Percentiles rank a stretch among this genome's conserved stretches.
phyloP scores from a whole-genome alignment of 495 filamentous ascomycete genomes.

The Hyphodiscus hymeniophilus region DNA sequence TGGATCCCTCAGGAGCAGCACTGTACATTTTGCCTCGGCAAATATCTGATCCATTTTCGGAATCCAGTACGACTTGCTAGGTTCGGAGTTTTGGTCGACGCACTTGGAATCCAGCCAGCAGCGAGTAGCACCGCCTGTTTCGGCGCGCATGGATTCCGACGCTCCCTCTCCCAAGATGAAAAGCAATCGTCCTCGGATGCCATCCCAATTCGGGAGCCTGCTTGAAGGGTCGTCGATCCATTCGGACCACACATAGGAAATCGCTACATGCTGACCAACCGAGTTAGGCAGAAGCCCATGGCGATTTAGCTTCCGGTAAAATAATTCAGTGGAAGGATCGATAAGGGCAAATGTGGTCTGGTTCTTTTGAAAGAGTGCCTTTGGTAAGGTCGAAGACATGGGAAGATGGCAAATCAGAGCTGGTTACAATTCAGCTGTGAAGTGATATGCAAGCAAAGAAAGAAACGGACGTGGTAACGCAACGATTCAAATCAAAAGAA shows the following conservation, averaged over 20 bases:
- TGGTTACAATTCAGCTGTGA: too few species aligned
- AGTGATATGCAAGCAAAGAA: too few species aligned
- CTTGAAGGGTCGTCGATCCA: not conserved
- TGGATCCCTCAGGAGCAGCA: not conserved
- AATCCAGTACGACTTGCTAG: slow-evolving; percentile 2
- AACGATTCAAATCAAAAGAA: too few species aligned
- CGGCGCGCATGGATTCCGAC: not conserved
- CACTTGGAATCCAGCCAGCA: slow-evolving; percentile 7
- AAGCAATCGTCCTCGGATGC: not conserved
- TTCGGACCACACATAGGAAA: slow-evolving; percentile 3
- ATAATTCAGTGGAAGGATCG: not conserved
- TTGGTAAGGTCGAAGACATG: not conserved
- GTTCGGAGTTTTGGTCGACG: slow-evolving; percentile 2
- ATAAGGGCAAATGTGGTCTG: not conserved
- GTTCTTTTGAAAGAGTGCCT: not conserved
- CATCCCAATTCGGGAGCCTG: not conserved
- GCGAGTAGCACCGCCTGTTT: not conserved
- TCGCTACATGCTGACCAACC: not conserved
- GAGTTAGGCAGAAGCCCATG: not conserved
- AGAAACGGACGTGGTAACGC: too few species aligned
- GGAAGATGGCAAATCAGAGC: too few species aligned
- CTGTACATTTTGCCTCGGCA: not conserved
- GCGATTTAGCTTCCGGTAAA: not conserved
- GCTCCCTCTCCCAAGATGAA: not conserved
- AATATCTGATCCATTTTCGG: slow-evolving; percentile 2